Base-by-base conservation (phyloP, 352 stramenopile species). In the Globisporangium abappressorium region DNA sequence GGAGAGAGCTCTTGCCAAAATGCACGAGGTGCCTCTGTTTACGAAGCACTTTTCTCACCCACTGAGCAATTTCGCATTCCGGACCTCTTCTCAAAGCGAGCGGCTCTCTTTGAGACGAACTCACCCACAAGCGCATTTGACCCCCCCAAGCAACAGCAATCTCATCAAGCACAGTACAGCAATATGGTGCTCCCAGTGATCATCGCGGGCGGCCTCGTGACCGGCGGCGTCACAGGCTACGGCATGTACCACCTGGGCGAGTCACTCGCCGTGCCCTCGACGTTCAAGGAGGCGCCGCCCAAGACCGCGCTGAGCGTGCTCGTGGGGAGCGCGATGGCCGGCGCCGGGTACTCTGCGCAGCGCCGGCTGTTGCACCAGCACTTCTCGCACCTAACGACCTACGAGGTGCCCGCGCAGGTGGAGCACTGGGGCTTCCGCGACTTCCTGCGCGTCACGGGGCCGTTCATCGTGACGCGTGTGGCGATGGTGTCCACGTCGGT, bases 401-500 rank as follows among this genome's bases (percentile, higher is more conserved):
- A 91, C 61, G 77, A 91, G 65, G 83, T 91, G 53, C 85, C 85
- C 9, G 74, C 75, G 64, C 84, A 91, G 59, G 81, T 93, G 26
- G 80, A 81, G 58, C 68, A 80, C 9, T 93, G 85, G 85, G 69
- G 70, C n/a, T 90, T 87, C 58, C 78, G 81, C 22, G 78, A 93
- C 64, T 93, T 91, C 47, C 55, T 91, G 54, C 79, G 82, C 43
- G 77, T 91, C 69, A 85, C 77, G 20, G 77, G 74, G 3, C 82
- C 85, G 34, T 75, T 91, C 57, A 69, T 90, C 33, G 73, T 59
- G 49, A 83, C 85, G 51, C 85, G 82, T 54, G 70, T 89, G 11
- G 75, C 74, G 62, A 93, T 93, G 78, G 82, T 89, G 57, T 90
- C 82, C 20, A 79, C 76, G 53, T 91, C 85, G 1, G 74, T 91